Conservation (phyloP, 257 asterid genomes). For the Scutellaria baicalensis region DNA sequence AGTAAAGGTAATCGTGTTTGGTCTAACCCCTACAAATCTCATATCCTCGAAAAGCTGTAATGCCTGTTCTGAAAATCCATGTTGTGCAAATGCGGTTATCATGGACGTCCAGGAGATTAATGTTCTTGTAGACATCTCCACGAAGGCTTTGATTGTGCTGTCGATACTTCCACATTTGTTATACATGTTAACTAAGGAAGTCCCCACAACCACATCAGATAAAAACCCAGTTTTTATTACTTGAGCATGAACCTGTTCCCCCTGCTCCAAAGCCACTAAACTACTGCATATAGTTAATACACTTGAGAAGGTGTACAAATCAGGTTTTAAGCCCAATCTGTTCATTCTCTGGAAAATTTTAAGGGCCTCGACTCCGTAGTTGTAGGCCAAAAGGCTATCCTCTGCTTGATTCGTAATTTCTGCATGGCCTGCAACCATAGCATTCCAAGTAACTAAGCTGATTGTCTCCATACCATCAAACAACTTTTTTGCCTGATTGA, state of each 20-base stretch:
- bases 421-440: constrained; percentile 86
- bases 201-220: constrained; percentile 75
- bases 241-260: constrained; percentile 89
- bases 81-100: constrained; percentile 69
- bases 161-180: constrained; percentile 82
- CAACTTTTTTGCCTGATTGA: constrained; percentile 61
- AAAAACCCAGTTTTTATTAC: constrained; percentile 61
- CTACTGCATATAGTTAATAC: constrained; percentile 63
- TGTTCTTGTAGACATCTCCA: constrained; percentile 72
- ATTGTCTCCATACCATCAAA: constrained; percentile 51
- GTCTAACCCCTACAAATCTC: constrained; percentile 73
- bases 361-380: constrained; percentile 68
- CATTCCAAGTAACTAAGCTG: constrained; percentile 77
- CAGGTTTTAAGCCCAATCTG: constrained; percentile 63
- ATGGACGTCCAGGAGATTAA: constrained; percentile 90
- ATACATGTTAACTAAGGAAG: constrained; percentile 88
- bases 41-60: constrained; percentile 77
- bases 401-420: constrained; percentile 46
- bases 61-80: constrained; percentile 59
- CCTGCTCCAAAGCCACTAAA: constrained; percentile 75
- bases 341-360: constrained; percentile 52
- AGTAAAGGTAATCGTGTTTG: constrained; percentile 77
- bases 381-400: constrained; percentile 47
- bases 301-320: constrained; percentile 71
- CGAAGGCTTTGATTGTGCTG: constrained; percentile 66